These are phyloP conservation scores for Leccinum uliginosum DNA, from an alignment of 768 basidiomycete species.

Conservation along the genomic window DNA sequence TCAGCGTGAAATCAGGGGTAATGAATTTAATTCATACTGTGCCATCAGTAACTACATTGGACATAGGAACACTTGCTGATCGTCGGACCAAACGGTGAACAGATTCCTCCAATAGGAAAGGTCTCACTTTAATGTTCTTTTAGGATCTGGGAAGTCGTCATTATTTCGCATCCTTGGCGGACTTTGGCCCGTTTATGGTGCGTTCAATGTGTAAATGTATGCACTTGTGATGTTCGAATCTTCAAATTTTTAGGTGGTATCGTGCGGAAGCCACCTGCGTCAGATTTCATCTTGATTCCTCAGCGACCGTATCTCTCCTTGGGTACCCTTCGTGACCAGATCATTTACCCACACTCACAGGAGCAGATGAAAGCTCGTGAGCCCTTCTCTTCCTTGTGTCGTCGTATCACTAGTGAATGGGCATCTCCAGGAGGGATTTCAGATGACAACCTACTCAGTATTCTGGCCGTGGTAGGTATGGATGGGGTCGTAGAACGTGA, in stretches of 20 bases:
- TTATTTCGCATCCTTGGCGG: conserved; percentile 95
- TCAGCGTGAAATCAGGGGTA: conserved; percentile 86
- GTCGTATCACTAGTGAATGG: conserved; percentile 5
- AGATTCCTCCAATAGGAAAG: background rate
- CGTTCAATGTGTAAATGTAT: too few relatives aligned
- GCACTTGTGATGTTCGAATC: background rate
- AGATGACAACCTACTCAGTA: conserved; percentile 67
- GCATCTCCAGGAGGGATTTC: conserved; percentile 55
- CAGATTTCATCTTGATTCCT: conserved; percentile 90
- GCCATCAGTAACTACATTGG: background rate
- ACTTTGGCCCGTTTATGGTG: conserved; percentile 79
- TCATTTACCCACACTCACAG: conserved; percentile 90
- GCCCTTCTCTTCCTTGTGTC: conserved; percentile 23
- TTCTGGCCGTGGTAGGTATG: conserved; percentile 81
- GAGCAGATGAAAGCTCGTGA: conserved; percentile 73
- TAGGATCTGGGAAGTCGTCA: conserved; percentile 84
- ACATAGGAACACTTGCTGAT: conserved; percentile 83
- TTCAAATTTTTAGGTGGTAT: conserved; percentile 46
- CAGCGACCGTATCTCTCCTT: conserved; percentile 94
- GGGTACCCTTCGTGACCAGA: conserved; percentile 92
- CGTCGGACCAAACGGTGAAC: conserved; percentile 86
- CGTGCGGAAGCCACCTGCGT: conserved; percentile 85
- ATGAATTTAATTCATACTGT: conserved; percentile 3
- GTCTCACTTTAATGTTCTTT: background rate
- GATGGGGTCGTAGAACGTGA: conserved; percentile 83